These are phyloP conservation scores for Pseudocercospora fijiensis DNA, from an alignment of 2,329 filamentous ascomycete genomes.

Conservation along the genomic window DNA sequence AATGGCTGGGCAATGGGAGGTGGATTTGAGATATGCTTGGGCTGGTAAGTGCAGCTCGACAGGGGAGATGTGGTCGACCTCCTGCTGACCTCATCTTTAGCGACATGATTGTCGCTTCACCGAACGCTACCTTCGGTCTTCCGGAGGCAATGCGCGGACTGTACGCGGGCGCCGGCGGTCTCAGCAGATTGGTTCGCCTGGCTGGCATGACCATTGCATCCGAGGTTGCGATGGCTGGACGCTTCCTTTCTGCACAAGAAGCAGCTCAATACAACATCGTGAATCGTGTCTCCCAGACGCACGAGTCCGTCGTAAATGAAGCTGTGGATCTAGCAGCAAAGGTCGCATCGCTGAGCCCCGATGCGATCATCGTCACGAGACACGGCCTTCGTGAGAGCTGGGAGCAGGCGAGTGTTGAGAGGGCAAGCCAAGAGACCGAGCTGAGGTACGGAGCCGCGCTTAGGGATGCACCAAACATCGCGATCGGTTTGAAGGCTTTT, in stretches of 20 bases:
- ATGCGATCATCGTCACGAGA: slow-evolving; percentile 45
- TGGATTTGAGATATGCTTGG: slow-evolving; percentile 58
- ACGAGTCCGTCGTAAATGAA: slow-evolving; percentile 41
- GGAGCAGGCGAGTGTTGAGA: slow-evolving; percentile 46
- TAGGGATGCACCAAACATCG: slow-evolving; percentile 49
- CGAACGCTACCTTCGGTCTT: slow-evolving; percentile 53
- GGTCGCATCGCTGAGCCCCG: slow-evolving; percentile 40
- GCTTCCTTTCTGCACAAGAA: slow-evolving; percentile 48
- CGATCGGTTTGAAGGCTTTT: slow-evolving; percentile 54
- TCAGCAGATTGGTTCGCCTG: slow-evolving; percentile 53
- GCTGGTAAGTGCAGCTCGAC: slow-evolving; percentile 39
- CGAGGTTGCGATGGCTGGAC: slow-evolving; percentile 53
- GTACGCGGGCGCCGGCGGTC: slow-evolving; percentile 54
- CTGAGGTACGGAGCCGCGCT: slow-evolving; percentile 46
- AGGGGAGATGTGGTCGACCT: neutral
- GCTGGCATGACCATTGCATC: slow-evolving; percentile 51
- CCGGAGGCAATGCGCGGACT: slow-evolving; percentile 58
- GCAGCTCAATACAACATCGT: slow-evolving; percentile 45
- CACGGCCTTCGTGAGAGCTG: slow-evolving; percentile 43
- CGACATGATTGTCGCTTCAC: slow-evolving; percentile 55
- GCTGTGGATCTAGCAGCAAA: slow-evolving; percentile 41
- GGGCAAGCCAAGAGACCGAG: slow-evolving; percentile 44
- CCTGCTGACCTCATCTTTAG: slow-evolving; percentile 14
- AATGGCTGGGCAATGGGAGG: slow-evolving; percentile 60
- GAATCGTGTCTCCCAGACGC: slow-evolving; percentile 41